Conservation (phyloP, 2,329 filamentous ascomycete genomes). For the Camillea tinctor region DNA sequence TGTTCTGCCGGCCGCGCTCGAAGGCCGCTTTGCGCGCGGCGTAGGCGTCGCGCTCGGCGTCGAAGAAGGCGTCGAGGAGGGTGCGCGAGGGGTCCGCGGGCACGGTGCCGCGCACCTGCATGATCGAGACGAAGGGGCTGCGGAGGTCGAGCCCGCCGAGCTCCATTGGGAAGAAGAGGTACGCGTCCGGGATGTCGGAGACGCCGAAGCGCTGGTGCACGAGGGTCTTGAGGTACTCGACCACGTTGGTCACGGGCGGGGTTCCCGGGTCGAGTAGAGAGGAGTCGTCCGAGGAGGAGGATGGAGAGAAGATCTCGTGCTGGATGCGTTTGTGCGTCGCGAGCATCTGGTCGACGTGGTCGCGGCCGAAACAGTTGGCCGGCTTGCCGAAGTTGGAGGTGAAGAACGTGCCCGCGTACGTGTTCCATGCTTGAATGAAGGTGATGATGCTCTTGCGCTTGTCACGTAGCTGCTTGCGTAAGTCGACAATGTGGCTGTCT, state of each 20-base stretch:
- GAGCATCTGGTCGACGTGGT: conserved; percentile 53
- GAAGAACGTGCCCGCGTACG: conserved; percentile 52
- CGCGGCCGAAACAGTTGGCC: conserved; percentile 50
- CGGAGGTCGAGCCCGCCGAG: conserved; percentile 47
- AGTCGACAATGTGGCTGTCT: conserved; percentile 57
- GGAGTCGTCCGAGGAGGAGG: conserved; percentile 24
- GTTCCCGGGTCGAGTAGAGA: conserved; percentile 8
- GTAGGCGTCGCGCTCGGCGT: conserved; percentile 37
- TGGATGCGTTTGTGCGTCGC: conserved; percentile 49
- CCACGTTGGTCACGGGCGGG: conserved; percentile 40
- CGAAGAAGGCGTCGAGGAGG: conserved; percentile 32
- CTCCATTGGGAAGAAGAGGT: conserved; percentile 45
- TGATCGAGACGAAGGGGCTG: conserved; percentile 43
- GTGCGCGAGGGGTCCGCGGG: conserved; percentile 18
- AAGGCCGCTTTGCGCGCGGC: conserved; percentile 37
- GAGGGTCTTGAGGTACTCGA: conserved; percentile 52
- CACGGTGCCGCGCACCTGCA: conserved; percentile 39
- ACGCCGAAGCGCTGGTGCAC: conserved; percentile 53
- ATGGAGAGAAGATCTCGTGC: conserved; percentile 42
- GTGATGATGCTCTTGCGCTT: conserved; percentile 51
- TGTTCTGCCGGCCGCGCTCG: conserved; percentile 6
- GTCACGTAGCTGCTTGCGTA: conserved; percentile 53
- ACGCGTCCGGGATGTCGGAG: conserved; percentile 43
- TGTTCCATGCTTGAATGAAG: conserved; percentile 51
- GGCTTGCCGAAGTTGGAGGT: conserved; percentile 51